Conservation (phyloP, 2,329 filamentous ascomycete species). For the Ophiocordyceps camponoti-rufipedis region DNA sequence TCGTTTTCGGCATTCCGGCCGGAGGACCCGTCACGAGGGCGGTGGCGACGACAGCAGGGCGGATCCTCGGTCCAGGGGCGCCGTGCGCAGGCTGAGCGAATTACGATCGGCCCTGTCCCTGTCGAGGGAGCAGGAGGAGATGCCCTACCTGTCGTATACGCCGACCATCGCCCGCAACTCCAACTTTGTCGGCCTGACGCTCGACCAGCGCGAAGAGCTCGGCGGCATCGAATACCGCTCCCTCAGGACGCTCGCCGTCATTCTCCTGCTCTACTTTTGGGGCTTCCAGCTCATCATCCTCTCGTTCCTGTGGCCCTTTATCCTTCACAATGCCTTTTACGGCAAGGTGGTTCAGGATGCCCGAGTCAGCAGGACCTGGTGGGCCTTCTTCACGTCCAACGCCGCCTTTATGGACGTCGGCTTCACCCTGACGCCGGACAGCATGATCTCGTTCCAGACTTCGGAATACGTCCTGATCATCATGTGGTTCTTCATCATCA, state of each 20-base stretch:
- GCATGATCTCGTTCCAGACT: constrained; percentile 75
- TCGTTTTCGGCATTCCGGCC: constrained; percentile 21
- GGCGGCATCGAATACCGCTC: constrained; percentile 94
- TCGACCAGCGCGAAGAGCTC: constrained; percentile 84
- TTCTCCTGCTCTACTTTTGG: constrained; percentile 66
- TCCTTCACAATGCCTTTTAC: constrained; percentile 44
- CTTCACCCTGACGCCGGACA: constrained; percentile 79
- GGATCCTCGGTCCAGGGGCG: background rate
- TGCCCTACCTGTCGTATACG: constrained; percentile 87
- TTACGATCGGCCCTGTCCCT: constrained; percentile 38
- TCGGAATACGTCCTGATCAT: constrained; percentile 61
- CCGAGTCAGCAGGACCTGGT: constrained; percentile 60
- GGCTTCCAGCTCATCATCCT: constrained; percentile 67
- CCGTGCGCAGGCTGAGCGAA: constrained; percentile 34
- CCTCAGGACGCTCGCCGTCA: constrained; percentile 64
- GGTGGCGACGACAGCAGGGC: constrained; percentile 6
- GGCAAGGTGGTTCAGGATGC: constrained; percentile 41
- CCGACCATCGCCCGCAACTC: constrained; percentile 89
- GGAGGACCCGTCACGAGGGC: constrained; percentile 20
- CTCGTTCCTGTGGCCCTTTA: constrained; percentile 63
- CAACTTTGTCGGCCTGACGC: constrained; percentile 69
- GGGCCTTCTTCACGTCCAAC: constrained; percentile 76
- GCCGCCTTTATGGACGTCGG: constrained; percentile 93
- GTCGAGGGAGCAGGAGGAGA: constrained; percentile 31
- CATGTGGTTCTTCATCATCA: constrained; percentile 73